These are phyloP conservation scores for Sarocladium strictum DNA, from an alignment of 2,329 filamentous ascomycete genomes.

Conservation along the genomic window DNA sequence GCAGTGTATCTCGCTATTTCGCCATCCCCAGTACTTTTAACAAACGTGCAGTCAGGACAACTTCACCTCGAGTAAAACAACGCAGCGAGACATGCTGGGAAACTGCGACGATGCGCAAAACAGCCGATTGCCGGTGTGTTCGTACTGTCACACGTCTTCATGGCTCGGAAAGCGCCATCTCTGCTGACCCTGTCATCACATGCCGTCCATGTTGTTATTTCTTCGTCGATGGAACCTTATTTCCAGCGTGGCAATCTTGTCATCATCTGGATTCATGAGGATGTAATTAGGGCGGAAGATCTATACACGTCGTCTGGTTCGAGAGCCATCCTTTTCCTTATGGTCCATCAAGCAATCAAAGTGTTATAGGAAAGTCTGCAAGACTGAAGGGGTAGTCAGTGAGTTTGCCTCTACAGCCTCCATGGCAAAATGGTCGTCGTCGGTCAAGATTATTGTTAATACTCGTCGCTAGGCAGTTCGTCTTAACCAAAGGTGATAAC, in stretches of 20 bases:
- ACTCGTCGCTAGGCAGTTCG: neutral
- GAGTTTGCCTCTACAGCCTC: neutral
- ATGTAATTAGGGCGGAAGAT: neutral
- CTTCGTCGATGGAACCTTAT: neutral
- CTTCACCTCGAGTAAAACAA: no score
- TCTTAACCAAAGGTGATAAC: neutral
- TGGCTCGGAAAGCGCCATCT: neutral
- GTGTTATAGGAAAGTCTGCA: neutral
- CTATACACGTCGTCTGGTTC: neutral
- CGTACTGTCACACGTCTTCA: neutral
- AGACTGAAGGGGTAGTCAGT: neutral
- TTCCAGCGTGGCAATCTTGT: neutral
- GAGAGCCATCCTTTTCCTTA: neutral
- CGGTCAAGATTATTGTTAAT: neutral
- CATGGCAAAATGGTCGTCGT: neutral
- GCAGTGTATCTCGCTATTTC: no score
- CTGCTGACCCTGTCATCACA: neutral
- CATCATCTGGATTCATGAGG: neutral
- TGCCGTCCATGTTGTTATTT: neutral
- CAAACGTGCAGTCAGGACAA: no score
- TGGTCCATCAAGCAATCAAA: neutral
- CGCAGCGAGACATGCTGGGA: no score
- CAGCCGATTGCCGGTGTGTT: neutral
- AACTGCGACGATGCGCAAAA: neutral
- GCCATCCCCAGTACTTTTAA: no score